Percentiles rank a stretch among this genome's conserved stretches.
Conservation (phyloP, 2,329 filamentous ascomycete species). For the Chrysoporthe deuterocubensis region DNA sequence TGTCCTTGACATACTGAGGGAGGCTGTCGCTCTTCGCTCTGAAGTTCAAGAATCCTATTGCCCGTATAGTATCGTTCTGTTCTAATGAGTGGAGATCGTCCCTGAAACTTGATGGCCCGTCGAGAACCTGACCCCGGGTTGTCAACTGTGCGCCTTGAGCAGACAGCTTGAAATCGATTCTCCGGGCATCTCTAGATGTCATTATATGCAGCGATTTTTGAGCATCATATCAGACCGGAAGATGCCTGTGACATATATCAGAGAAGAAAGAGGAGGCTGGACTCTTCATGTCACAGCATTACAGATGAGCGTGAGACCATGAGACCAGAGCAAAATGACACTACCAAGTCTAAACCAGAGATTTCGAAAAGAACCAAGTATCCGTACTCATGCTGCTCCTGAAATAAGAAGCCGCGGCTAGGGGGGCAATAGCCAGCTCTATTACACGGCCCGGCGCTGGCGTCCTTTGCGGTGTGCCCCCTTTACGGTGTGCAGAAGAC, state of each 20-base stretch:
- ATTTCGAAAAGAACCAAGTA: background rate
- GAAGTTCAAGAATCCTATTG: background rate
- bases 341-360: background rate
- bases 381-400: background rate
- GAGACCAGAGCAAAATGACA: background rate
- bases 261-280: background rate
- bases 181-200: background rate
- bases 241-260: background rate
- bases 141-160: background rate
- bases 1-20: slow-evolving; percentile 9
- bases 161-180: background rate
- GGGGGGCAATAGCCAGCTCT: background rate
- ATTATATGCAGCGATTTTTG: background rate
- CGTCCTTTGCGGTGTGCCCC: background rate
- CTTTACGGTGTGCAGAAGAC: background rate
- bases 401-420: background rate
- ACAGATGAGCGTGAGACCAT: too few species aligned
- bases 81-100: slow-evolving; percentile 4
- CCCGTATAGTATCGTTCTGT: slow-evolving; percentile 16
- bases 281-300: background rate
- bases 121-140: background rate
- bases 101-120: background rate
- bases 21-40: background rate
- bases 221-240: background rate
- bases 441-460: background rate